These are phyloP conservation scores for Cystoisospora suis DNA, from an alignment of 169 alveolate species.

Conservation along the genomic window DNA sequence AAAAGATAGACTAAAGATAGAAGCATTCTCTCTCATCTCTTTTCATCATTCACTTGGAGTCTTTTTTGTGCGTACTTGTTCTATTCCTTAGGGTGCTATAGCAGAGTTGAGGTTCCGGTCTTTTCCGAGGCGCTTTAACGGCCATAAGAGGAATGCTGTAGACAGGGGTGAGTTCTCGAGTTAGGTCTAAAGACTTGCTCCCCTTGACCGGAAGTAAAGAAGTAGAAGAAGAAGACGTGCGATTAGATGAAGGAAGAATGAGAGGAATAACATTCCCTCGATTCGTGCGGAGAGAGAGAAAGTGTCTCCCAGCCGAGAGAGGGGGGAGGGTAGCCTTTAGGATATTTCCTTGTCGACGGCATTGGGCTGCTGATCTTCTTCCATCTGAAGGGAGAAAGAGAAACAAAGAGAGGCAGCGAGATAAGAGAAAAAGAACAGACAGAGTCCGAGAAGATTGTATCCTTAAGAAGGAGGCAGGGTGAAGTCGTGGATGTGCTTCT, in stretches of 20 bases:
- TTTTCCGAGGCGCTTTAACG: not conserved
- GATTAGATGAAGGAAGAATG: not conserved
- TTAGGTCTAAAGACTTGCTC: not conserved
- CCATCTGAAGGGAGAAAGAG: not conserved
- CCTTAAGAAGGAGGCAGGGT: no score
- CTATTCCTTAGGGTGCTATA: not conserved
- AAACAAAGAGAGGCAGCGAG: not conserved
- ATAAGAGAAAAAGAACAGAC: not conserved
- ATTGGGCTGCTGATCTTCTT: not conserved
- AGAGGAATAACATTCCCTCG: not conserved
- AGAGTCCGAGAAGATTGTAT: not conserved
- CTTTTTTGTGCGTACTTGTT: not conserved
- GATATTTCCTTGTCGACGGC: not conserved
- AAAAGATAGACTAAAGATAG: no score
- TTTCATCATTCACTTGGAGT: not conserved
- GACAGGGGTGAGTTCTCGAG: not conserved
- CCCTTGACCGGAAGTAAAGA: no score
- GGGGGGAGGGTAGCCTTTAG: slow-evolving; percentile 33
- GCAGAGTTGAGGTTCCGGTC: slow-evolving; percentile 23
- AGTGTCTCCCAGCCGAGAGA: slow-evolving; percentile 34
- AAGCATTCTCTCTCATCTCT: not conserved
- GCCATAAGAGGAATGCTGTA: not conserved
- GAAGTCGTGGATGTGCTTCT: no score
- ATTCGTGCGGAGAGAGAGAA: not conserved
- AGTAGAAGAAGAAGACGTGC: no score